Evolutionary conservation across 2,329 filamentous ascomycete genomes (phyloP), one percentile per base, ranked within the genome.

Genomic region (Graphilbum sp.): DNA sequence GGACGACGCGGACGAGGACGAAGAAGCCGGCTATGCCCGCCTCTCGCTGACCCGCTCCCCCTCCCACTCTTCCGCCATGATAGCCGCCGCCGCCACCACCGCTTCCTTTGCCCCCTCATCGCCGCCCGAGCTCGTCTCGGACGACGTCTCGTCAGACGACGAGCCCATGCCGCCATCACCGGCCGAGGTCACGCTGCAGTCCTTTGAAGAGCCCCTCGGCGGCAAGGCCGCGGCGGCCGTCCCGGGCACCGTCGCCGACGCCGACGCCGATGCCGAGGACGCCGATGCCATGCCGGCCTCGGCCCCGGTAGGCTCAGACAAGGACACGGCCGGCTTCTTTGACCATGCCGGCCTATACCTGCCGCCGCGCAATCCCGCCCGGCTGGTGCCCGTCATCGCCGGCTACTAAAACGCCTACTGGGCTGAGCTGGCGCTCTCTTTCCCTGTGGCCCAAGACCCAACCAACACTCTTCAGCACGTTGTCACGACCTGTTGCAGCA

Each of bases 121-220:
- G 38, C 69, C 79, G 37, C 80, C 80, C 9, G 79, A 83, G 54
- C 72, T 85, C 41, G 34, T 46, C 4, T 79, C 85, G 52, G 72
- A 69, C 43, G 78, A 78, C 45, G 27, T 35, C 8, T 75, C 72
- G 2, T 77, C 74, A 41, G 79, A 85, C 49, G 80, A 86, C 58
- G 76, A 82, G 47, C 61, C 66, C 35, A 73, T 83, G 72, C 81
- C 81, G 8, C 78, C 77, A 17, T 82, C 78, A 43, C 79, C 79
- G 29, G 70, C 72, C 32, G 62, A 64, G 18, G 55, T 67, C 21
- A 55, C 66, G 27, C 59, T 84, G 38, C 63, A 72, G 43, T 59
- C 66, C 31, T 80, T 84, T 51, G 61, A 67, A 34, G 72, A 77
- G 62, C 62, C 72, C 21, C 9, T 4, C 27, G n/a, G 32, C 30